Base-by-base conservation (phyloP, 1,139 yeast species). In the Pichia sp. region DNA sequence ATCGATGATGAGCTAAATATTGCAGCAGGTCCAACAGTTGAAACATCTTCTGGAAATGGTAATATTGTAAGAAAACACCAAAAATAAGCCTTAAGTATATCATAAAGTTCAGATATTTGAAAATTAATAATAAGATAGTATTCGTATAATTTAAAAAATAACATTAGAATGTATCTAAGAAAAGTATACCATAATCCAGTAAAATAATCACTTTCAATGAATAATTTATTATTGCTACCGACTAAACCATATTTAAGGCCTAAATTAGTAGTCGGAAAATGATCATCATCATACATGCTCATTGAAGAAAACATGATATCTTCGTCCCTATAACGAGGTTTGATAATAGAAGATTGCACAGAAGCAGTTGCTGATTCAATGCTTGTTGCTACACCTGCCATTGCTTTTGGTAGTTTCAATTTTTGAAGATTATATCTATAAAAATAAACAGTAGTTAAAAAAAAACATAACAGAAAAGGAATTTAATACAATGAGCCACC, bases 341-440 rank as follows among this genome's bases (percentile, higher is more conserved):
- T 55, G 10, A 61, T 51, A 29, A 60, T 58, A 8, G 62, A 59
- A 0, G 63, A 59, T 33, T 55, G 61, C 10, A 53, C 39, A 4
- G 62, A 57, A 8, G 35, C 33, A 3, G 44, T 38, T 2, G 56
- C 43, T 2, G 51, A 47, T 3, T 42, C 43, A 7, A 44, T 37
- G 8, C 31, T 45, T 9, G 46, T 9, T 28, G 46, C 32, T 26
- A 44, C 4, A 2, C 44, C 37, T 8, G 30, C 36, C 48, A 50
- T 46, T 5, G 29, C 18, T 18, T 18, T 18, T 27, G 30, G 18
- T 36, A 7, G 26, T 36, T 5, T 36, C 31, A 25, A 31, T 40
- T 5, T 3, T 25, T 25, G 28, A 9, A 7, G n/a, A 3, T 10
- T 18, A 18, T 4, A 9, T 5, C 18, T 25, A 2, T 29, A 10